Base-by-base conservation (phyloP, 108 stramenopile species). In the Bacterosira constricta region DNA sequence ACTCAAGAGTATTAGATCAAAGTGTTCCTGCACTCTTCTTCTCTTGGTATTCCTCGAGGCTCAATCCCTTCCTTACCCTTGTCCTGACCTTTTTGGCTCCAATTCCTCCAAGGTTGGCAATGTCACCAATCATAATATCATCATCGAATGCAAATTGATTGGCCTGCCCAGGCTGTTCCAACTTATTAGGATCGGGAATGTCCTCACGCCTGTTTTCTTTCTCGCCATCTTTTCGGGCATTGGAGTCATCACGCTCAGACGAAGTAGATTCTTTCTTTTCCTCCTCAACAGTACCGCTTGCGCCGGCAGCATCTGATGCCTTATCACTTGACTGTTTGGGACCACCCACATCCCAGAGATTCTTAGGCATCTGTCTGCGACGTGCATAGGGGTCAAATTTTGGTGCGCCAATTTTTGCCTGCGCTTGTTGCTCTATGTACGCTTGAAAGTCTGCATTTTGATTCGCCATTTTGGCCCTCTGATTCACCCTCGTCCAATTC, bases 361-460 rank as follows among this genome's bases (percentile, higher is more conserved):
- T 91, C 82, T 95, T 89, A 39, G 94, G 94, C 77, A 92, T 95
- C 26, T 88, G 87, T 71, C 83, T 89, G 18, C 94, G 90, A 20
- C 94, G 88, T 23, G 91, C 91, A 65, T 87, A 95, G 4, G 90
- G 90, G 73, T 95, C 90, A 69, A 92, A 91, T 38, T 90, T 90
- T 38, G 80, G 76, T 27, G 71, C 67, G 3, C 66, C 58, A 4
- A 76, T 82, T 45, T 82, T 59, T 13, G 57, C 82, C 52, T 69
- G 78, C 32, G 81, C 79, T 31, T 67, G 81, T 20, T 75, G 73
- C 17, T 84, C 75, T 71, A 81, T 81, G 60, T 86, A 85, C 4
- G 88, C 79, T 56, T 85, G 84, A 54, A 85, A 81, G 50, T 92
- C 94, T 25, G 90, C 82, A 58, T 68, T 71, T 65, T 87, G 83